Evolutionary conservation across 352 stramenopile species (phyloP), one percentile per base, ranked within the genome.

Genomic region (Phytophthora pini): DNA sequence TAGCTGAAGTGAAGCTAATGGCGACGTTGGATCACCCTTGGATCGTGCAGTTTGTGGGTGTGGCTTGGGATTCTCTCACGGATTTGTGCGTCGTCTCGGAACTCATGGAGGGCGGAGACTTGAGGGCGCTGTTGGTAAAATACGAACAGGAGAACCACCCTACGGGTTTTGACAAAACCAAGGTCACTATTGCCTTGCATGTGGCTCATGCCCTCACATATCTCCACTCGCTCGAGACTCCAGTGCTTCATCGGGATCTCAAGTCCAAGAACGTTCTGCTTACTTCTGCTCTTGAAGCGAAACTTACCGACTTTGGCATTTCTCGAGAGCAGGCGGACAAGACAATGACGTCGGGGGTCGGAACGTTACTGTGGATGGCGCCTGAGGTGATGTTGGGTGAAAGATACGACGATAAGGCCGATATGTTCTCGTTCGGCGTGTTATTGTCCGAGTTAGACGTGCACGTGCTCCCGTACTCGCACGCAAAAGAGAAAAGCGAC

Each of bases 1-100:
- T 75, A 22, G 43, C 40, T 17, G 76, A 84, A 47, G 64, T 71
- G 12, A 66, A 74, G 24, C 44, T 80, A 12, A 61, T 78, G 41
- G 61, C 63, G 31, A 69, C 61, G 27, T 61, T 88, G 6, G 73
- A 80, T 20, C 79, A 87, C 45, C 50, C 60, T 10, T 46, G 68
- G 17, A 80, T 87, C 38, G 74, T 80, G 0, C 44, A 47, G 38
- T 88, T 88, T 20, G 60, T 83, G 10, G 79, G 76, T 2, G 69
- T 85, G 1, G 65, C 79, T 44, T 88, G 78, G 74, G 69, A 72
- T 3, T 81, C 76, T 54, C 24, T 62, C 9, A 62, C 41, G 13
- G 55, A 62, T 22, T 48, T 62, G 44, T 62, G 55, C n/a, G 44
- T 77, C 15, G 62, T 85, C 31, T 75, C 64, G 8, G 77, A 84